A percentile compares a stretch with the other conserved stretches of the same genome.
phyloP scores from a whole-genome alignment of 2,329 filamentous ascomycete genomes.

The Dothidotthia symphoricarpi region DNA sequence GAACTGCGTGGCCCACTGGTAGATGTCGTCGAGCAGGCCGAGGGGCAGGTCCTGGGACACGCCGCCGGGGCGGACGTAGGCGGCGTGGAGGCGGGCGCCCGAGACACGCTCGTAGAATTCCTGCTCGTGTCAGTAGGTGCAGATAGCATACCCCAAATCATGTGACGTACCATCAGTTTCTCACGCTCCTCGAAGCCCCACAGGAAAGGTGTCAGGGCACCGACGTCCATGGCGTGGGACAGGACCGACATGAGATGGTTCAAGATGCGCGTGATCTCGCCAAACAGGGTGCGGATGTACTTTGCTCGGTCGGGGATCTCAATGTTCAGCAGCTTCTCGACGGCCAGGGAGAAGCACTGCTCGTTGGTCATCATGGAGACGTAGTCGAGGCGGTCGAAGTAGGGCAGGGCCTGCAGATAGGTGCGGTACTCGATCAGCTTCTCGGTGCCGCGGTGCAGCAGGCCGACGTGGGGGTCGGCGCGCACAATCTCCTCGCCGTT shows the following conservation, averaged over 20 bases:
- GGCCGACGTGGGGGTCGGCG: conserved; percentile 92
- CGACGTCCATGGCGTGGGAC: conserved; percentile 98
- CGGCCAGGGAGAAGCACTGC: conserved; percentile 91
- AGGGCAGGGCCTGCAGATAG: conserved; percentile 94
- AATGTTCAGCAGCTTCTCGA: conserved; percentile 96
- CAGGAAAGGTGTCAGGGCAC: conserved; percentile 94
- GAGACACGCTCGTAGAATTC: conserved; percentile 99
- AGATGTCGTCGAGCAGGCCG: conserved; percentile 95
- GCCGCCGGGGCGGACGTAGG: conserved; percentile 94
- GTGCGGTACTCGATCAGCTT: conserved; percentile 99
- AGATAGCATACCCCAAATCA: too few species aligned
- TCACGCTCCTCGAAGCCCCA: conserved; percentile 99
- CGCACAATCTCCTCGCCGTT: conserved; percentile 97
- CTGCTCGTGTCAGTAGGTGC: conserved; percentile 54
- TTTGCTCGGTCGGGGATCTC: conserved; percentile 95
- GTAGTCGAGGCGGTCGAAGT: conserved; percentile 98
- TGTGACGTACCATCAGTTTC: conserved; percentile 94
- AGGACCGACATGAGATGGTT: conserved; percentile 98
- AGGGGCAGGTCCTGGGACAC: conserved; percentile 93
- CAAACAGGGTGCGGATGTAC: conserved; percentile 94
- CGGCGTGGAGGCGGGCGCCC: conserved; percentile 92
- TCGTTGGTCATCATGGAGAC: conserved; percentile 99
- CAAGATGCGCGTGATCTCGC: conserved; percentile 86
- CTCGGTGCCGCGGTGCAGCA: conserved; percentile 95
- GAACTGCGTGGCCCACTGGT: conserved; percentile 99